Conservation (phyloP, 345 rosid species). For the Eucalyptus dawsonii region DNA sequence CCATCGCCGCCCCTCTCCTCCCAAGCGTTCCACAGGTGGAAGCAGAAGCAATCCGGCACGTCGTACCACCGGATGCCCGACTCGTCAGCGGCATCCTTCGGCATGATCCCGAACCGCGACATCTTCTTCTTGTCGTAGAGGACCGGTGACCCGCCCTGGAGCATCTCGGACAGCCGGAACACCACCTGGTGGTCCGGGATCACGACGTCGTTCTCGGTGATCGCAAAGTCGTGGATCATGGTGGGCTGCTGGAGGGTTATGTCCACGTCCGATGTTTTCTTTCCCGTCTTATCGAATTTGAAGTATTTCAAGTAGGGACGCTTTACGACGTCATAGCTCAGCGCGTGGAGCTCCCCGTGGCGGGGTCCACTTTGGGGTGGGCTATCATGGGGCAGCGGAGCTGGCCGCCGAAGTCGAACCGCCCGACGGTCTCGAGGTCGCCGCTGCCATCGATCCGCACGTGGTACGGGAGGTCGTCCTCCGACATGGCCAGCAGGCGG, state of each 20-base stretch:
- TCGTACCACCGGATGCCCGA: slow-evolving; percentile 42
- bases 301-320: slow-evolving; percentile 55
- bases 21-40: slow-evolving; percentile 82
- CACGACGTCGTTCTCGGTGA: slow-evolving; percentile 34
- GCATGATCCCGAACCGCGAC: slow-evolving; percentile 42
- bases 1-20: slow-evolving; percentile 31
- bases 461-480: slow-evolving; percentile 71
- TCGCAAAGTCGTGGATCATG: slow-evolving; percentile 69
- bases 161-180: slow-evolving; percentile 58
- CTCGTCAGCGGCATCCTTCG: slow-evolving; percentile 19
- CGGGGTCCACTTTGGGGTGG: slow-evolving; percentile 68
- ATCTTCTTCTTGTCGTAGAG: slow-evolving; percentile 26
- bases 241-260: slow-evolving; percentile 36
- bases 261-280: slow-evolving; percentile 35
- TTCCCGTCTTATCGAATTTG: slow-evolving; percentile 28
- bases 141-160: slow-evolving; percentile 73
- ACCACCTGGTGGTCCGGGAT: slow-evolving; percentile 75
- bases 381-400: slow-evolving; percentile 55
- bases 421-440: slow-evolving; percentile 45
- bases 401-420: slow-evolving; percentile 42
- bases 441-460: slow-evolving; percentile 31
- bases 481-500: slow-evolving; percentile 66
- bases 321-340: slow-evolving; percentile 43
- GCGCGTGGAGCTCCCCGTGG: slow-evolving; percentile 39
- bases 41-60: slow-evolving; percentile 48